Evolutionary conservation across 164 flowering plant genomes (phyloP).

Genomic region (Stephania yunnanensis): DNA sequence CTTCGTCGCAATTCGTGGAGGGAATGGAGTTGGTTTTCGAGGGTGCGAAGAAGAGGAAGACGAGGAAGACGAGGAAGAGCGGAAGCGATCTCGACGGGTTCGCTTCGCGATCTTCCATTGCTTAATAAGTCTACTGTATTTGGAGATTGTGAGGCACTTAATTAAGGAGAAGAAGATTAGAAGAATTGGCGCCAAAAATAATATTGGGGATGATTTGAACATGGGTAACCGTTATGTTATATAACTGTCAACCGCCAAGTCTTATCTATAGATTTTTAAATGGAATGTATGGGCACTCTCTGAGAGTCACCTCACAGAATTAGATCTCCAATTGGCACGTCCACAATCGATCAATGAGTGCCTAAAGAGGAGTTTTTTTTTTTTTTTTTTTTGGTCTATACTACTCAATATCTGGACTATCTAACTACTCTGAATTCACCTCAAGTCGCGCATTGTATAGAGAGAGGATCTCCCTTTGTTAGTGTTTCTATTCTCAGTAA

Average conservation of each 20-base stretch:
- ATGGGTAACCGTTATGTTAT: background rate
- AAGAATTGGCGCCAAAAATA: background rate
- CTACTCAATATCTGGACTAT: too few species aligned
- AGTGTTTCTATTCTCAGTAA: too few species aligned
- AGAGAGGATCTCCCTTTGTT: too few species aligned
- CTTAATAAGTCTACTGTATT: background rate
- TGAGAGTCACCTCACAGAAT: too few species aligned
- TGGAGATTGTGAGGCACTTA: background rate
- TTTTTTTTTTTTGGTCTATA: too few species aligned
- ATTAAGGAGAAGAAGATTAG: background rate
- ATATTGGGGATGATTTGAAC: background rate
- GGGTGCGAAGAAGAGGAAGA: background rate
- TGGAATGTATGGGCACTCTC: too few species aligned
- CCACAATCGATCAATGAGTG: too few species aligned
- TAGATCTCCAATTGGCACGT: too few species aligned
- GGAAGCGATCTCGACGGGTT: background rate
- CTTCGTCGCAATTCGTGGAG: slow-evolving; percentile 11
- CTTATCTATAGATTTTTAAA: too few species aligned
- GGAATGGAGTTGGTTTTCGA: background rate
- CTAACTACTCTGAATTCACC: too few species aligned
- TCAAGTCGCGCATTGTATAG: too few species aligned
- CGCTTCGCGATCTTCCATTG: background rate
- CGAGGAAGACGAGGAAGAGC: background rate
- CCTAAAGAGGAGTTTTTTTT: too few species aligned
- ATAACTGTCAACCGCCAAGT: background rate